These are phyloP conservation scores for Serpula lacrymans DNA, from an alignment of 768 basidiomycete species.

Conservation along the genomic window DNA sequence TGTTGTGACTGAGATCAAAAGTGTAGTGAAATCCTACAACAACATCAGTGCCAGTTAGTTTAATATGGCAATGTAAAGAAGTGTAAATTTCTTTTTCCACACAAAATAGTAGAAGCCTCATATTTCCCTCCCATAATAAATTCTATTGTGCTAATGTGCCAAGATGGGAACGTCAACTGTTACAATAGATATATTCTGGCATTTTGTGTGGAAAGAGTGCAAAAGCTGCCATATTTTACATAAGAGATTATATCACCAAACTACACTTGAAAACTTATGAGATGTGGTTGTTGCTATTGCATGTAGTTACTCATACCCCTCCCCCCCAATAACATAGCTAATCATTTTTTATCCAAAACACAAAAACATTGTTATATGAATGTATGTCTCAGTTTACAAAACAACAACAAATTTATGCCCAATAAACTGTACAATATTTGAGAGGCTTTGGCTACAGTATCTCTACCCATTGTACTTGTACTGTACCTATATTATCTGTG, in stretches of 20 bases:
- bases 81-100: conserved; percentile 33
- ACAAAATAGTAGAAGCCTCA: conserved; percentile 25
- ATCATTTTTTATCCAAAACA: conserved; percentile 6
- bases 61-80: conserved; percentile 24
- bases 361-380: conserved; percentile 25
- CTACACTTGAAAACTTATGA: conserved; percentile 25
- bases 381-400: conserved; percentile 26
- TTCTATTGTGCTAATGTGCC: conserved; percentile 25
- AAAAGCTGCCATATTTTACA: conserved; percentile 35
- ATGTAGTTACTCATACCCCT: too few species aligned
- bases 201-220: conserved; percentile 31
- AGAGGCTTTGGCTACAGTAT: conserved; percentile 19
- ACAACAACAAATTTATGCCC: conserved; percentile 32
- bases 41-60: conserved; percentile 14
- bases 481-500: conserved; percentile 22
- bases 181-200: conserved; percentile 30
- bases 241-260: conserved; percentile 35
- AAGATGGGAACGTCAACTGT: conserved; percentile 27
- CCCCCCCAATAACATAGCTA: too few species aligned
- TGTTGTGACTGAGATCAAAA: conserved; percentile 15
- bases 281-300: conserved; percentile 20
- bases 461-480: conserved; percentile 25
- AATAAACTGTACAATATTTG: conserved; percentile 31
- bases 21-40: conserved; percentile 19
- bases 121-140: conserved; percentile 28